These are phyloP conservation scores for Crucibulum laeve DNA, from an alignment of 768 basidiomycete genomes.

Conservation along the genomic window DNA sequence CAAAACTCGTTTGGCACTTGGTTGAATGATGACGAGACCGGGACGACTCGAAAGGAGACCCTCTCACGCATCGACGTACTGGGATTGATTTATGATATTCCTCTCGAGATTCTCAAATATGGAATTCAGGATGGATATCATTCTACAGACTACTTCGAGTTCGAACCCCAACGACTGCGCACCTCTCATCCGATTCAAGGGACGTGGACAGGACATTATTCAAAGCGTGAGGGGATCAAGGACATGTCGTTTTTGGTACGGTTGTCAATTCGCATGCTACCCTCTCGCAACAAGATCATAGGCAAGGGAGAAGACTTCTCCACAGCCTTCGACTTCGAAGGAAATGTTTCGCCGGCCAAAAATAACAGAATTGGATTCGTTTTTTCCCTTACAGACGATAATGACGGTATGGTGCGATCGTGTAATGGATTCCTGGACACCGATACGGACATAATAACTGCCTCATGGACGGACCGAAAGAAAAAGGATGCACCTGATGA, in stretches of 20 bases:
- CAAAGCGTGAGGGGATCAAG: conserved; percentile 16
- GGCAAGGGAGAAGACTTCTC: conserved; percentile 31
- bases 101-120: conserved; percentile 23
- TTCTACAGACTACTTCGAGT: conserved; percentile 25
- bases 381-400: conserved; percentile 21
- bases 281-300: conserved; percentile 14
- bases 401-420: conserved; percentile 19
- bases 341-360: conserved; percentile 11
- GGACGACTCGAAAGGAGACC: conserved; percentile 5
- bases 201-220: conserved; percentile 28
- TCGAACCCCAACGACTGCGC: conserved; percentile 17
- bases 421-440: conserved; percentile 18
- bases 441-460: conserved; percentile 11
- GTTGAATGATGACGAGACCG: conserved; percentile 16
- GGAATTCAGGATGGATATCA: conserved; percentile 28
- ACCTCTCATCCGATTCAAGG: conserved; percentile 21
- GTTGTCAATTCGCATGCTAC: conserved; percentile 20
- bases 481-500: conserved; percentile 18
- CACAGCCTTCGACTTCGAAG: conserved; percentile 24
- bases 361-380: conserved; percentile 16
- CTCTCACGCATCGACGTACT: conserved; percentile 14
- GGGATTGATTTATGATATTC: conserved; percentile 9
- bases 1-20: conserved; percentile 26
- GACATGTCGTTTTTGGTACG: conserved; percentile 20
- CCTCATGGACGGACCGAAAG: conserved; percentile 16